A percentile compares a stretch with the other conserved stretches of the same genome.
Conservation (phyloP, 2,329 filamentous ascomycete species). For the Penicillium sp. region DNA sequence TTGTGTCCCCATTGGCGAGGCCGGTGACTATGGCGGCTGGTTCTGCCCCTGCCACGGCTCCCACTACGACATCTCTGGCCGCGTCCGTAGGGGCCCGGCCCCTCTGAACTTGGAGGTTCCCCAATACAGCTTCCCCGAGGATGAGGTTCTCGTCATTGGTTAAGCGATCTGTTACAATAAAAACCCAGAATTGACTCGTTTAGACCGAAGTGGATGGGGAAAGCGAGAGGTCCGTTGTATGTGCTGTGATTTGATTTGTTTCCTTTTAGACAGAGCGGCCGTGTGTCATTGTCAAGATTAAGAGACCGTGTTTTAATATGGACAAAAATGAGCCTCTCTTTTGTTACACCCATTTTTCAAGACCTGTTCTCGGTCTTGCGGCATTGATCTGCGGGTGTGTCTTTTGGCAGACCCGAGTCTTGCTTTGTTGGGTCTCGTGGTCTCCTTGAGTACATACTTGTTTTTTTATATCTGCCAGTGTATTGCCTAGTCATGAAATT, state of each 20-base stretch:
- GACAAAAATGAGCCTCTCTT: slow-evolving; percentile 37
- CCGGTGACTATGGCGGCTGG: slow-evolving; percentile 97
- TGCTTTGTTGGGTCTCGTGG: slow-evolving; percentile 8
- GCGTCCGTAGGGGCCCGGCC: slow-evolving; percentile 94
- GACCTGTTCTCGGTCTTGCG: slow-evolving; percentile 24
- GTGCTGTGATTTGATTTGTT: slow-evolving; percentile 21
- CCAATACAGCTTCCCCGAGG: slow-evolving; percentile 87
- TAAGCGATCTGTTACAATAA: slow-evolving; percentile 51
- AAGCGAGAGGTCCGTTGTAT: slow-evolving; percentile 26
- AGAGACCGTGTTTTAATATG: slow-evolving; percentile 42
- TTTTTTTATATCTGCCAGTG: slow-evolving; percentile 27
- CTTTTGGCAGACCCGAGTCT: slow-evolving; percentile 14
- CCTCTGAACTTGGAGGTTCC: slow-evolving; percentile 97
- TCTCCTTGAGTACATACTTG: slow-evolving; percentile 29
- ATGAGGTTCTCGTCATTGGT: slow-evolving; percentile 87
- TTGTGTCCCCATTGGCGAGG: slow-evolving; percentile 98
- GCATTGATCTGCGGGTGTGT: slow-evolving; percentile 11
- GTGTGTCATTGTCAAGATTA: slow-evolving; percentile 38
- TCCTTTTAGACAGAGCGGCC: slow-evolving; percentile 35
- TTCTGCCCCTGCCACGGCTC: slow-evolving; percentile 99
- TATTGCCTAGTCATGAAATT: slow-evolving; percentile 33
- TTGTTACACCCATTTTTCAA: slow-evolving; percentile 14
- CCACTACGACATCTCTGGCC: slow-evolving; percentile 99
- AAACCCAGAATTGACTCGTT: slow-evolving; percentile 15
- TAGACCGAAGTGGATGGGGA: slow-evolving; percentile 15